Evolutionary conservation across 2,329 filamentous ascomycete genomes (phyloP).

Genomic region (Septoria linicola): DNA sequence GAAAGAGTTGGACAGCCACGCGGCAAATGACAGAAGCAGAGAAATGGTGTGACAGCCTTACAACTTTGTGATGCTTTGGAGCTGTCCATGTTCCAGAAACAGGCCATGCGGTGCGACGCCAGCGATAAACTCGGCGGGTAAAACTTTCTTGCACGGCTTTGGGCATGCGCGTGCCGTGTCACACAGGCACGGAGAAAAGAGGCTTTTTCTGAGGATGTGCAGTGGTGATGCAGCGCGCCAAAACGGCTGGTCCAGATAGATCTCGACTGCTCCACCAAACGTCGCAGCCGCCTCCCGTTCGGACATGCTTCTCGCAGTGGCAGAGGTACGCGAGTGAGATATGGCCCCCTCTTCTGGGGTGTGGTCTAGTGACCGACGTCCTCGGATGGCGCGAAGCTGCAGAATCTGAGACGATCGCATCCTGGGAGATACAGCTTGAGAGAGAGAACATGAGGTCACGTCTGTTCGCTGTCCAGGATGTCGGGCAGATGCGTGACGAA

Average conservation of each 20-base stretch:
- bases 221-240: slow-evolving; percentile 1
- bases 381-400: not conserved
- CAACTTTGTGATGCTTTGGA: not conserved
- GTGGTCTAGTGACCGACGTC: not conserved
- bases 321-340: not conserved
- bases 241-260: not conserved
- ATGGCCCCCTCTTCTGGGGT: no score
- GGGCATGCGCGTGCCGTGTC: not conserved
- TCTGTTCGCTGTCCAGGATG: not conserved
- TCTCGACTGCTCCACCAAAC: slow-evolving; percentile 8
- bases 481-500: not conserved
- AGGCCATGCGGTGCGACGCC: not conserved
- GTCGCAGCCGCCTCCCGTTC: not conserved
- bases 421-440: not conserved
- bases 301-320: not conserved
- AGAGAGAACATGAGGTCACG: slow-evolving; percentile 1
- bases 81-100: not conserved
- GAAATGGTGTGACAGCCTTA: not conserved
- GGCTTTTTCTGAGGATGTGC: not conserved
- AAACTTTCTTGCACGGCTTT: not conserved
- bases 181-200: not conserved
- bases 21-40: no score
- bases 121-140: not conserved
- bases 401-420: slow-evolving; percentile 8
- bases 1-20: not conserved